Evolutionary conservation across 768 basidiomycete species (phyloP), one percentile per base, ranked within the genome.

Genomic region (Russula ochroleuca): DNA sequence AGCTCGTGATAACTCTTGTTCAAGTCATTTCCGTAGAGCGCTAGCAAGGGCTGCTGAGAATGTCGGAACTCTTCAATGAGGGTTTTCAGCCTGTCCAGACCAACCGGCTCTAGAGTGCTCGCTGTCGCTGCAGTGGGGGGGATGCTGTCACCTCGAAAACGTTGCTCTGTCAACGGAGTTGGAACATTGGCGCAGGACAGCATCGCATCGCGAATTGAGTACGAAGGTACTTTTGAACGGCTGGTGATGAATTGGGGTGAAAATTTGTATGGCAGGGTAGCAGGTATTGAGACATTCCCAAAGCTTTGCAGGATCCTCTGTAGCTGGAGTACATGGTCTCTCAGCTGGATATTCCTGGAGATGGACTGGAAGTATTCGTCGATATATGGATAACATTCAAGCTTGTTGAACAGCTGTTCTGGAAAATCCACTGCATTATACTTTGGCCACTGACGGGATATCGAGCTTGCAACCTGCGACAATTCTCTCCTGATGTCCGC

Each of bases 1-100:
- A 50, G 45, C 9, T 48, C 35, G 3, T 2, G 14, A 23, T 59
- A 19, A 25, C 62, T 63, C 19, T 17, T 58, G 21, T 52, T 3
- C 41, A 63, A 38, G 1, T 58, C 62, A 28, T 47, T 40, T 53
- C 62, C 62, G 19, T 63, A 63, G 3, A 52, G 43, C 11, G 8
- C 57, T n/a, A 53, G 33, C 43, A 53, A 40, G 7, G 43, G 9
- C 45, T 45, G 19, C 23, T 1, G 43, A 41, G 51, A 38, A 31
- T 23, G 8, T 35, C 9, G 49, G 2, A 63, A 28, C 45, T 63
- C 62, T 8, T 47, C 19, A 6, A 63, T 59, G 3, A 63, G 40
- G n/a, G 11, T 10, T 21, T 38, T 9, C 43, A 63, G 57, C 43
- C 28, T 37, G 13, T 52, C 25, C 5, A 25, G 15, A 33, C 43